phyloP scores from a whole-genome alignment of 1,139 yeast genomes.

The Wickerhamomyces sp. region DNA sequence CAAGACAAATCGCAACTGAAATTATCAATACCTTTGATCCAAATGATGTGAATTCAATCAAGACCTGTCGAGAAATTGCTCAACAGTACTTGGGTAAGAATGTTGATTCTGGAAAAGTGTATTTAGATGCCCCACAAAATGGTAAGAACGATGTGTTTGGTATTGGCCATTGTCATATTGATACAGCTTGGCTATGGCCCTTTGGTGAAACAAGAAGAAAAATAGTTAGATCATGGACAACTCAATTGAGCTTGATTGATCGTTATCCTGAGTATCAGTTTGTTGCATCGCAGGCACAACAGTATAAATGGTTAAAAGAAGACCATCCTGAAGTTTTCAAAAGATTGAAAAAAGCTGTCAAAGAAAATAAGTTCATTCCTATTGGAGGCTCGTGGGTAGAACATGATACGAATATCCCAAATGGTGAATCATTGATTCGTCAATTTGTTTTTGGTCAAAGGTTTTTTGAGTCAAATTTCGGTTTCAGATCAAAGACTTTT shows the following conservation, averaged over 20 bases:
- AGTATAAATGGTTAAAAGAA: conserved; percentile 82
- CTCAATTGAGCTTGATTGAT: conserved; percentile 81
- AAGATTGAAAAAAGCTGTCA: conserved; percentile 55
- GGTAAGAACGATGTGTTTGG: conserved; percentile 58
- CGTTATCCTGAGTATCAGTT: conserved; percentile 89
- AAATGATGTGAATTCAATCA: conserved; percentile 42
- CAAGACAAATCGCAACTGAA: conserved; percentile 69
- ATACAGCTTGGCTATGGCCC: conserved; percentile 98
- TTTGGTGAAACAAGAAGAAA: conserved; percentile 92
- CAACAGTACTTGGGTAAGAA: conserved; percentile 57
- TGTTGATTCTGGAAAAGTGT: conserved; percentile 62
- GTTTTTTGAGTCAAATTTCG: conserved; percentile 75
- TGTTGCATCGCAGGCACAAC: conserved; percentile 95
- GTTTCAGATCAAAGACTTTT: conserved; percentile 64
- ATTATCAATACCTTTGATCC: conserved; percentile 82
- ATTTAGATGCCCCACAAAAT: conserved; percentile 31
- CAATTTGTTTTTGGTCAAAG: conserved; percentile 91
- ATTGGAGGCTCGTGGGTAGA: conserved; percentile 99
- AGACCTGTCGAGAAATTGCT: conserved; percentile 65
- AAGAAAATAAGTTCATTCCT: conserved; percentile 75
- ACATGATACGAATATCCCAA: conserved; percentile 90
- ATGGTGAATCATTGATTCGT: conserved; percentile 84
- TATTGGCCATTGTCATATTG: conserved; percentile 94
- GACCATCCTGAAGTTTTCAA: conserved; percentile 80
- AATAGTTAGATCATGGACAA: conserved; percentile 91